Base-by-base conservation (phyloP, 768 basidiomycete genomes). In the Leccinum sublutescens region DNA sequence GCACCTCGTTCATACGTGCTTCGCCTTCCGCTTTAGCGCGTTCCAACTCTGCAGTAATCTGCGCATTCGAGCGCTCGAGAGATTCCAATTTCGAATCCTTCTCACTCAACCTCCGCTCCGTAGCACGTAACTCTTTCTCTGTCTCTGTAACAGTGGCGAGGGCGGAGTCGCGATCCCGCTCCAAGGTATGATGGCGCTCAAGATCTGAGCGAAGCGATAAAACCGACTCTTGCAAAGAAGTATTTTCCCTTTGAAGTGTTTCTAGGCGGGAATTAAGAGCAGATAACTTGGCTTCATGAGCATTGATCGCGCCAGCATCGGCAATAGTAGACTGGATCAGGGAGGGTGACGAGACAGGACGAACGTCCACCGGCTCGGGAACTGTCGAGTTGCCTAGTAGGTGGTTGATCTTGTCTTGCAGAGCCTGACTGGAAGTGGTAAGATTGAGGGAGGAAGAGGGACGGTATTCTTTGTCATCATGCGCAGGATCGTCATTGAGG, bases 211-310 rank as follows among this genome's bases (percentile, higher is more conserved):
- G 63, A 52, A 65, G 62, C 23, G 71, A 65, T 5, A 62, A 60
- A 25, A 76, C 61, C 8, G 71, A 65, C 21, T 71, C 63, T 54
- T 80, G 81, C 29, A 93, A 74, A 21, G 85, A 81, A 52, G 78
- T 77, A 59, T 87, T 90, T 69, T 93, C 91, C 56, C 83, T 83
- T 68, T 92, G 88, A 9, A 90, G 76, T 1, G 82, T 79, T 57
- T 85, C 81, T 33, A 92, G 66, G 19, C 82, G 74, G 15, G 71
- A 65, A 34, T 69, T 65, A 15, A 73, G 66, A 40, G 53, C 19
- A 11, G 71, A 58, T 62, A 58, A 60, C 27, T 51, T 60, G 40
- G 61, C 59, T 54, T 71, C 65, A 15, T 66, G 52, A 43, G 53
- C 45, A 40, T 65, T 50, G 15, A 34, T 52, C 11, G 55, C 36